Evolutionary conservation across 306 rosid genomes (phyloP), one percentile per base, ranked within the genome.

Genomic region (Sesbania bispinosa): DNA sequence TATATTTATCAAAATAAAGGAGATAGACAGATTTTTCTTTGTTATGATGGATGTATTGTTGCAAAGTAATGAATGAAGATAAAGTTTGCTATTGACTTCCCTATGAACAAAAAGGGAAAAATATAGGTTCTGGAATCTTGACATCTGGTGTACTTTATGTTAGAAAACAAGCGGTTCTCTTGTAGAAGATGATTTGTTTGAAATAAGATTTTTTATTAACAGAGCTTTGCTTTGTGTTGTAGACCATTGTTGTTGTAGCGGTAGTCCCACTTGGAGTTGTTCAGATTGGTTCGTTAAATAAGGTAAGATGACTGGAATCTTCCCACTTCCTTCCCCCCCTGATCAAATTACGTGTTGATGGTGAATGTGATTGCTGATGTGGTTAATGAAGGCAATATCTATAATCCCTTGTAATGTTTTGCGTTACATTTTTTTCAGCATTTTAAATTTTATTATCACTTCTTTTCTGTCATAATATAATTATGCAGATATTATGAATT

Each of bases 241-340:
- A 94, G 97, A 94, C 98, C 43, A 77, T 94, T 77, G 89, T 71
- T 42, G 88, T 90, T 78, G 87, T 85, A 42, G 87, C 97, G 27
- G 90, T 93, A 64, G 86, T 70, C 61, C 95, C 98, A 7, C 95
- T 83, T 66, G 97, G 98, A 50, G 92, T 94, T 86, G 82, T 94
- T 74, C 97, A 89, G 83, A 96, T 94, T 67, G 98, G 98, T 24
- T 90, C 97, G 50, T 76, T 83, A 36, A 82, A 94, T 79, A 89
- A 87, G 67, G 98, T 94, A 81, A 23, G 89, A 45, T 27, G 70
- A 63, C 84, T 74, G 61, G 13, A 36, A 2, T 38, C 19, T 61
- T 61, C 67, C 57, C 50, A 6, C 24, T 21, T 38, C 81, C 20
- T 57, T 27, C n/a, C n/a, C n/a, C n/a, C n/a, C n/a, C 29, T 21